These are phyloP conservation scores for Fusarium sp. DNA, from an alignment of 2,329 filamentous ascomycete species.

Conservation along the genomic window DNA sequence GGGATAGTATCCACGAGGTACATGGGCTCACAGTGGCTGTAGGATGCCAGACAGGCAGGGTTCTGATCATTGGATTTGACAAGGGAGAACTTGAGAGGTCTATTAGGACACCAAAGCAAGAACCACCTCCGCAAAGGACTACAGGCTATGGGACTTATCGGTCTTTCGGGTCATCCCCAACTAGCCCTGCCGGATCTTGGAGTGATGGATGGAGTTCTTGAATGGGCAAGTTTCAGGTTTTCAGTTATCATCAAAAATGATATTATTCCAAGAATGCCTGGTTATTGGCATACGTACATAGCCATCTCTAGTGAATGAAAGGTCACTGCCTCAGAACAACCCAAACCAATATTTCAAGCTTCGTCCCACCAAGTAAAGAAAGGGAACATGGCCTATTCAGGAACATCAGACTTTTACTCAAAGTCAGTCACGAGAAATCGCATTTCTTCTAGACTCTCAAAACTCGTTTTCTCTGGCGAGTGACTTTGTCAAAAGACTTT, in stretches of 20 bases:
- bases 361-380: neutral
- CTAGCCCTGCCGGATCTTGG: neutral
- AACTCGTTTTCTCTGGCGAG: neutral
- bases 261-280: no score
- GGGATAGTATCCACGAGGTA: neutral
- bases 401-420: neutral
- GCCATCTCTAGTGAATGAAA: neutral
- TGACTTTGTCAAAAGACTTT: neutral
- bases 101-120: neutral
- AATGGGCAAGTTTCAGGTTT: no score
- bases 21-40: neutral
- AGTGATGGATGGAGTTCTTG: neutral
- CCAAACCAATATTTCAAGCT: neutral
- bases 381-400: neutral
- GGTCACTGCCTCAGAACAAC: neutral
- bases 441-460: neutral
- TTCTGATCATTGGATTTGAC: neutral
- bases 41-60: neutral
- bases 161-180: neutral
- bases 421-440: no score
- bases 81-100: neutral
- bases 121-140: neutral
- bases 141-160: neutral
- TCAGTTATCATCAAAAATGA: no score
- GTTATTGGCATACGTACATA: no score